Evolutionary conservation across 768 basidiomycete species (phyloP).

Genomic region (Tulasnella sp.): DNA sequence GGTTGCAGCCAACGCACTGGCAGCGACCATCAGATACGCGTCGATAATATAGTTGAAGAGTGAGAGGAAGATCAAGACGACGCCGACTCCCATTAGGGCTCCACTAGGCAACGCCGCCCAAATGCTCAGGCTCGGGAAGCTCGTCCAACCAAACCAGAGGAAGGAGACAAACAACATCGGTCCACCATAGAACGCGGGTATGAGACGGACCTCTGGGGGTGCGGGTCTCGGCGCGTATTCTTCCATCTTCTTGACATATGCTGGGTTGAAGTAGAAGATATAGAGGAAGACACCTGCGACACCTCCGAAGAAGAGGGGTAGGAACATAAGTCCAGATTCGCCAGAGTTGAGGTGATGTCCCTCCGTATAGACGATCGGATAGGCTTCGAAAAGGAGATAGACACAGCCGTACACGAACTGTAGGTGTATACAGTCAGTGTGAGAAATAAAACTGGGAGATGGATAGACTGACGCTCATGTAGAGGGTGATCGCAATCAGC

Average conservation of each 20-base stretch:
- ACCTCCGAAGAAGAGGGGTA: constrained; percentile 22
- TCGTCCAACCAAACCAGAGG: constrained; percentile 22
- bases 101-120: constrained; percentile 19
- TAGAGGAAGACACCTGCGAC: constrained; percentile 28
- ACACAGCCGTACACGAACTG: constrained; percentile 22
- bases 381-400: constrained; percentile 26
- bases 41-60: constrained; percentile 17
- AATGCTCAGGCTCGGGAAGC: constrained; percentile 15
- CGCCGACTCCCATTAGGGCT: constrained; percentile 7
- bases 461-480: constrained; percentile 8
- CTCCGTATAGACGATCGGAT: constrained; percentile 16
- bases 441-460: constrained; percentile 10
- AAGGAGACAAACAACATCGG: constrained; percentile 20
- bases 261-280: constrained; percentile 29
- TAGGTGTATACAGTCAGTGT: constrained; percentile 11
- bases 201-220: constrained; percentile 24
- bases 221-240: constrained; percentile 22
- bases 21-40: constrained; percentile 20
- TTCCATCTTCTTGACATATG: constrained; percentile 17
- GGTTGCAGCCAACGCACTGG: constrained; percentile 22
- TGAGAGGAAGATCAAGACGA: constrained; percentile 21
- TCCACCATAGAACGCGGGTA: constrained; percentile 14
- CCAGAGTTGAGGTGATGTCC: constrained; percentile 26
- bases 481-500: constrained; percentile 18
- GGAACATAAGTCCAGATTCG: constrained; percentile 24